Conservation (phyloP, 192 early-diverging fungal species). For the Backusella sp. region DNA sequence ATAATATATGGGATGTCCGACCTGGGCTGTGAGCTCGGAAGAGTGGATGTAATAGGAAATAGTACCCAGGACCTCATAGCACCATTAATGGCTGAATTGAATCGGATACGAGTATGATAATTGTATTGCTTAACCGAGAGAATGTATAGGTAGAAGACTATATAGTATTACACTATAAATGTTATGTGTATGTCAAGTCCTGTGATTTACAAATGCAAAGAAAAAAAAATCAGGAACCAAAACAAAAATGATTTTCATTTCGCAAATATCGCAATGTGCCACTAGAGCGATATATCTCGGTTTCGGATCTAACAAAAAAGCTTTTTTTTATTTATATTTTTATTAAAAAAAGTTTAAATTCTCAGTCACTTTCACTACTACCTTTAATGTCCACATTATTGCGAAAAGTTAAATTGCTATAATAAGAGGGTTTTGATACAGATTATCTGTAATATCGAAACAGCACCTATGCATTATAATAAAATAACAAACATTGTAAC, state of each 20-base stretch:
- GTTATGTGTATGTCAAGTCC: not conserved
- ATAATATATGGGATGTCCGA: not conserved
- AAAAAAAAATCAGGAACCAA: not conserved
- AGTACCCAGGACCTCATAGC: not conserved
- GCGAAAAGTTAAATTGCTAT: not conserved
- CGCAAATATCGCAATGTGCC: not conserved
- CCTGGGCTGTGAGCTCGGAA: not conserved
- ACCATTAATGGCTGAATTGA: not conserved
- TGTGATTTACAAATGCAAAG: not conserved
- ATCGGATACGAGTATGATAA: too few relatives aligned
- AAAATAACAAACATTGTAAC: not conserved
- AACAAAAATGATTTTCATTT: not conserved
- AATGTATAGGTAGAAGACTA: too few relatives aligned
- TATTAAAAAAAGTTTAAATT: conserved; percentile 4
- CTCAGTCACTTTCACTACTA: not conserved
- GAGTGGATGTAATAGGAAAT: conserved; percentile 1
- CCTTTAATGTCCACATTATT: not conserved
- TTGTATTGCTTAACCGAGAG: too few relatives aligned
- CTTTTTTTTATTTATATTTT: not conserved
- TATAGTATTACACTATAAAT: too few relatives aligned
- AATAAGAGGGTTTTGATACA: not conserved
- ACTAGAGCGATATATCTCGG: not conserved
- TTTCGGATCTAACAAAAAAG: not conserved
- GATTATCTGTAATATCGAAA: not conserved
- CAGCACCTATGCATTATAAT: not conserved